Base-by-base conservation (phyloP, 2,329 filamentous ascomycete genomes). In the Sporothrix globosa region DNA sequence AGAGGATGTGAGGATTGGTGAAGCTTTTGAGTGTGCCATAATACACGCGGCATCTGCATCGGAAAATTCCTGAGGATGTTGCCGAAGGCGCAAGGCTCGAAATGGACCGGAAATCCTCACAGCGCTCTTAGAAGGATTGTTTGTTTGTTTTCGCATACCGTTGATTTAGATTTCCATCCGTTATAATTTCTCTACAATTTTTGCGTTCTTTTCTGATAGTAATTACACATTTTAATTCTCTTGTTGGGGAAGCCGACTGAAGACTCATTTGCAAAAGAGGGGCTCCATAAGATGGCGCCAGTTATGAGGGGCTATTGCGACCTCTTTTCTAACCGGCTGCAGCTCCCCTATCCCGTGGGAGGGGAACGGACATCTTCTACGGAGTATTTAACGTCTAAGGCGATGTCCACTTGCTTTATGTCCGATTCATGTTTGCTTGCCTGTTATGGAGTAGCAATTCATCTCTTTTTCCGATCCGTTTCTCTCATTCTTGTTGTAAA, bases 241-340 rank as follows among this genome's bases (percentile, higher is more conserved):
- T 65, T 50, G 60, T 65, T 65, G 60, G 60, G 63, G 61, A 34
- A 50, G 14, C 11, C n/a, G 27, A 46, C 61, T 30, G 63, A n/a
- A 27, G 44, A 30, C 44, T 34, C 21, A 21, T 50, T 52, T 17
- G 14, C 61, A 24, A 52, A 66, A 53, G 63, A 41, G 46, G 63
- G 63, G 63, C 46, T 52, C 9, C 19, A 6, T n/a, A 34, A 21
- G 30, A 52, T 27, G 63, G 63, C 46, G 46, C 63, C 63, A 66
- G 21, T 66, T 66, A 17, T 39, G n/a, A 46, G 39, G 58, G 58
- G 58, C 39, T 21, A 14, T 14, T 14, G 41, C 46, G 46, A 9
- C n/a, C 19, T 48, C 14, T 17, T 50, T 7, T 7, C 14, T 30
- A 19, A 17, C 34, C 7, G 13, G 21, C 14, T 17, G 17, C 14